A percentile compares a stretch with the other conserved stretches of the same genome.
phyloP scores from a whole-genome alignment of 495 filamentous ascomycete genomes.

The Jackrogersella multiformis region DNA sequence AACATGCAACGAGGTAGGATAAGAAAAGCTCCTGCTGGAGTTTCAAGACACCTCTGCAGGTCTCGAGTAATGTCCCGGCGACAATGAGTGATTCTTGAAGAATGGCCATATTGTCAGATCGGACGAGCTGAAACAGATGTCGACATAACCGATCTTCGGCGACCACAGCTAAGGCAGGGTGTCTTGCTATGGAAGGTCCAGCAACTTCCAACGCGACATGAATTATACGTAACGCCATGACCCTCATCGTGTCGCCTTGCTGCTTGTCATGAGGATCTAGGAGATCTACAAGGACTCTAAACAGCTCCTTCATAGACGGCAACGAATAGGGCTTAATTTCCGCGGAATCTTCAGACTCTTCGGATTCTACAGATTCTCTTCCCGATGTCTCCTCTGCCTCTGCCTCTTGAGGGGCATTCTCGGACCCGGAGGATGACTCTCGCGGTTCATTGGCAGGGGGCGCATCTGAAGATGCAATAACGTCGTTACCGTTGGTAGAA shows the following conservation, averaged over 20 bases:
- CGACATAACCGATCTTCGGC: conserved; percentile 95
- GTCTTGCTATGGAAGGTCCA: conserved; percentile 92
- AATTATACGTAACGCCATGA: conserved; percentile 96
- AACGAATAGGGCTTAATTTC: conserved; percentile 89
- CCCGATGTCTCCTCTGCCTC: conserved; percentile 38
- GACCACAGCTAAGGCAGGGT: conserved; percentile 85
- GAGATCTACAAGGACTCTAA: conserved; percentile 93
- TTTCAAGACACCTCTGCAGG: conserved; percentile 91
- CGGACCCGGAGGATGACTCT: conserved; percentile 56
- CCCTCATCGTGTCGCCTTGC: conserved; percentile 92
- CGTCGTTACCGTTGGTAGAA: conserved; percentile 75
- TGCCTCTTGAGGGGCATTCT: conserved; percentile 44
- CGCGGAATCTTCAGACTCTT: conserved; percentile 54
- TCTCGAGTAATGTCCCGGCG: conserved; percentile 87
- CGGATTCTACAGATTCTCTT: conserved; percentile 39
- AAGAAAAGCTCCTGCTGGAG: conserved; percentile 97
- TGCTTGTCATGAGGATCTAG: conserved; percentile 91
- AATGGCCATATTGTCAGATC: conserved; percentile 94
- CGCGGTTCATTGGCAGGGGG: conserved; percentile 59
- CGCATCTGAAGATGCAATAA: conserved; percentile 53
- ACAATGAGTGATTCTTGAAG: conserved; percentile 92
- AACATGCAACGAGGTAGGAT: conserved; percentile 91
- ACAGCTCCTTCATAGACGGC: conserved; percentile 91
- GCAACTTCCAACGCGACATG: conserved; percentile 97
- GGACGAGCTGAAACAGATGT: conserved; percentile 94